Evolutionary conservation across 2,329 filamentous ascomycete species (phyloP).

Genomic region (Phialophora tarda): DNA sequence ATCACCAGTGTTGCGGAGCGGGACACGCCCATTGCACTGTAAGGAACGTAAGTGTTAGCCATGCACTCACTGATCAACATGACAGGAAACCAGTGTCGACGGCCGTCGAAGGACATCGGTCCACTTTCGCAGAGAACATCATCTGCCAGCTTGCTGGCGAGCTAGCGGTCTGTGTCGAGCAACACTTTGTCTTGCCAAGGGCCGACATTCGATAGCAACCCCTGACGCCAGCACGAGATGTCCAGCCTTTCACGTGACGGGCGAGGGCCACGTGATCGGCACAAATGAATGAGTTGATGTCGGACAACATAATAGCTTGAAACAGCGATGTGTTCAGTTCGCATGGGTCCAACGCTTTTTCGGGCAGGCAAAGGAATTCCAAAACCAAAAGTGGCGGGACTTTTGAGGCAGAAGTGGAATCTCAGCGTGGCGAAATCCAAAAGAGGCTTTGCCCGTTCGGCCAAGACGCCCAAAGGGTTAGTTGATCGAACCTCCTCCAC

Average conservation of each 20-base stretch:
- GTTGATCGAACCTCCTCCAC: not conserved
- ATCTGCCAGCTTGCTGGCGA: not conserved
- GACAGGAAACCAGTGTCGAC: not conserved
- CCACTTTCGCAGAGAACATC: not conserved
- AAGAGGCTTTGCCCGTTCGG: not conserved
- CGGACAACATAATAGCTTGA: not conserved
- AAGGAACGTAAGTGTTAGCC: slow-evolving; percentile 38
- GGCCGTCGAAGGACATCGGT: not conserved
- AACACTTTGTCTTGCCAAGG: not conserved
- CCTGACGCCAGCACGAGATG: not conserved
- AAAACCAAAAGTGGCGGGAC: not conserved
- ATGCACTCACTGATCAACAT: not conserved
- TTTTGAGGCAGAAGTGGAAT: not conserved
- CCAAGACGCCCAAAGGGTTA: not conserved
- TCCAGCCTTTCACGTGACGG: not conserved
- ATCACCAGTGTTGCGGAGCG: slow-evolving; percentile 83
- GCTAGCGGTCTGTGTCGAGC: not conserved
- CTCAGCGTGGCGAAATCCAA: slow-evolving; percentile 2
- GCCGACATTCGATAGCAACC: not conserved
- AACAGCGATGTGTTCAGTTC: not conserved
- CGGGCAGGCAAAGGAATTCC: not conserved
- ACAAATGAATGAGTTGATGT: not conserved
- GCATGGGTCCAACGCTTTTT: not conserved
- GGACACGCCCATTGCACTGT: slow-evolving; percentile 94
- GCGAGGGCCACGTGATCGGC: not conserved